Evolutionary conservation across 2,329 filamentous ascomycete species (phyloP), one percentile per base, ranked within the genome.

Genomic region (Aspergillus sp.): DNA sequence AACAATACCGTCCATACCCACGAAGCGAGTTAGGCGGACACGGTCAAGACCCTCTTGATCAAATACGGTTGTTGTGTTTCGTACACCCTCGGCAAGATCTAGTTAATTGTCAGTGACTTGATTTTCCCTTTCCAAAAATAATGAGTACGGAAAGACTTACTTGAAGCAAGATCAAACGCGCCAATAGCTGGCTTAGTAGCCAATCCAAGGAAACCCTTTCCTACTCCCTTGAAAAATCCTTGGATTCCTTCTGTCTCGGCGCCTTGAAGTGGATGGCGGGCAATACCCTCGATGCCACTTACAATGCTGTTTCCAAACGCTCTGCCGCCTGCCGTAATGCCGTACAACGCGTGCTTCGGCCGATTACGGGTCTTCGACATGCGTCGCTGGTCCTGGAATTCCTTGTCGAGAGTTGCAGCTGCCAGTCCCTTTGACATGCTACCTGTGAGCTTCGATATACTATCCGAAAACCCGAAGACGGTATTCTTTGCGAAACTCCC

Each of bases 401-500:
- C 93, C 75, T 99, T 98, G 79, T 99, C 95, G 64, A 99, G 84
- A 5, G 93, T 97, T 17, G 95, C 95, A 34, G 93, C 95, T 2
- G 95, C 92, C 48, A 99, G 85, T 59, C 95, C 95, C 78, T 99
- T 99, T 65, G 93, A 96, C 75, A 99, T 89, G 74, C 91, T 96
- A 53, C 96, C 96, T 1, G 96, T 99, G 72, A 98, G 90, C 73
- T 99, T 99, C 66, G 93, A 95, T 79, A 99, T 93, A 69, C 91
- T 96, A 79, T 99, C 96, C 1, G 90, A 96, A 73, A 99, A 90
- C 46, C 95, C 96, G 75, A 96, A 99, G 11, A 99, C 93, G 0
- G 92, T 96, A 77, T 99, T 99, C 82, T 99, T 99, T 65, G 97
- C 90, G 70, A 99, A 98, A 63, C 91, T 96, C 0, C 92, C 93